These are phyloP conservation scores for Neurospora sp. DNA, from an alignment of 495 filamentous ascomycete species.

Conservation along the genomic window DNA sequence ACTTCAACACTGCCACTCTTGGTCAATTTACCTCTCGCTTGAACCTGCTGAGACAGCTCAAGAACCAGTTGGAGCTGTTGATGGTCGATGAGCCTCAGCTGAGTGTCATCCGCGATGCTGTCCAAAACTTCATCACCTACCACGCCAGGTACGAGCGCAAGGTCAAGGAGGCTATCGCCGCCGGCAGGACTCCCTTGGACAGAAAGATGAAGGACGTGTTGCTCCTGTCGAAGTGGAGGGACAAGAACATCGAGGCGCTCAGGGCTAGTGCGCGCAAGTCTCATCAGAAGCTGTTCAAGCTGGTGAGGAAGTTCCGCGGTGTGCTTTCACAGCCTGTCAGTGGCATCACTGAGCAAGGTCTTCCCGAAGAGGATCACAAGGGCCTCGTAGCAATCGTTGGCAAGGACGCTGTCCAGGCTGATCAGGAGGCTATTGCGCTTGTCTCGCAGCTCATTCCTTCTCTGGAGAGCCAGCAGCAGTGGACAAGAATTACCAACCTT, in stretches of 20 bases:
- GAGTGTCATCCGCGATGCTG: slow-evolving; percentile 41
- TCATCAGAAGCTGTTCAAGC: slow-evolving; percentile 82
- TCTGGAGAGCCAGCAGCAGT: slow-evolving; percentile 47
- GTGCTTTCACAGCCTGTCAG: slow-evolving; percentile 64
- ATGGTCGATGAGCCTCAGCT: slow-evolving; percentile 45
- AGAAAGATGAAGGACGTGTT: slow-evolving; percentile 83
- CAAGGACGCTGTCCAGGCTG: slow-evolving; percentile 12
- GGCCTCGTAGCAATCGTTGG: not conserved
- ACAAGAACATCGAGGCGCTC: slow-evolving; percentile 83
- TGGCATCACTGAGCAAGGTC: slow-evolving; percentile 50
- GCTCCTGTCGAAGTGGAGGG: slow-evolving; percentile 87
- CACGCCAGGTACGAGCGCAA: slow-evolving; percentile 57
- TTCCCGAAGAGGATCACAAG: slow-evolving; percentile 42
- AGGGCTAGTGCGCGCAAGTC: slow-evolving; percentile 81
- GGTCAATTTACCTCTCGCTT: slow-evolving; percentile 74
- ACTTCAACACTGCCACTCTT: slow-evolving; percentile 61
- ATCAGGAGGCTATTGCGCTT: slow-evolving; percentile 35
- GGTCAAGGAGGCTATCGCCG: slow-evolving; percentile 50
- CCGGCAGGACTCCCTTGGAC: slow-evolving; percentile 58
- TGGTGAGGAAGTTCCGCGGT: slow-evolving; percentile 78
- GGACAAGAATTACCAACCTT: slow-evolving; percentile 61
- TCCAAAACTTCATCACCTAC: slow-evolving; percentile 68
- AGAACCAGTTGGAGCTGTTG: slow-evolving; percentile 50
- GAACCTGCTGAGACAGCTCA: slow-evolving; percentile 61
- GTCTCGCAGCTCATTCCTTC: slow-evolving; percentile 42